phyloP scores from a whole-genome alignment of 1,284 basidiomycete species.

The Laetiporus sulphureus region DNA sequence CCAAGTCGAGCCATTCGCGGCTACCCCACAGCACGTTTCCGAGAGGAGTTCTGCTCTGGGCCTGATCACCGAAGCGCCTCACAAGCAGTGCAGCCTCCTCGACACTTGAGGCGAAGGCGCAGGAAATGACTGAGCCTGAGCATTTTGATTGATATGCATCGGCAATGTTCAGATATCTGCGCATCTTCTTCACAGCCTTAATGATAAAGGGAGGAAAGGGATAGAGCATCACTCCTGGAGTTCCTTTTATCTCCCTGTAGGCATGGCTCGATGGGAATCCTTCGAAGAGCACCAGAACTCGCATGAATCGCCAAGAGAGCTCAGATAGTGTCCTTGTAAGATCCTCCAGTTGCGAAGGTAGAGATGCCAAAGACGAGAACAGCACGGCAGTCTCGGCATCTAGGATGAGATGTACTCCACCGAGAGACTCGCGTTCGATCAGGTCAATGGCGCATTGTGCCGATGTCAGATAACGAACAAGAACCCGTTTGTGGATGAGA shows the following conservation, averaged over 20 bases:
- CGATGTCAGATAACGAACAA: constrained; percentile 44
- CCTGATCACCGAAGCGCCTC: constrained; percentile 50
- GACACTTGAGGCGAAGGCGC: constrained; percentile 56
- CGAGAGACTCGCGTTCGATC: constrained; percentile 52
- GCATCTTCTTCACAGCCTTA: constrained; percentile 58
- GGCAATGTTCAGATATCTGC: constrained; percentile 51
- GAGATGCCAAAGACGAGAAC: constrained; percentile 46
- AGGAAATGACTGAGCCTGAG: constrained; percentile 32
- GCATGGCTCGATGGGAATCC: constrained; percentile 46
- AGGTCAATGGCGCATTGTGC: constrained; percentile 42
- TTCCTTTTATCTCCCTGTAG: constrained; percentile 18
- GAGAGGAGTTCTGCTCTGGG: constrained; percentile 36
- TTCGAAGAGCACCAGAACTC: constrained; percentile 56
- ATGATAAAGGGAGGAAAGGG: constrained; percentile 56
- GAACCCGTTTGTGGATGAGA: constrained; percentile 56
- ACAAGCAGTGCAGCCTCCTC: constrained; percentile 47
- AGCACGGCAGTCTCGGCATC: constrained; percentile 53
- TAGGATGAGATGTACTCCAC: constrained; percentile 49
- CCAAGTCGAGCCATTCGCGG: constrained; percentile 52
- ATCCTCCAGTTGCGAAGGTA: constrained; percentile 42
- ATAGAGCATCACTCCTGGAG: constrained; percentile 22
- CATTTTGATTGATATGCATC: constrained; percentile 48
- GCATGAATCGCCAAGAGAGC: constrained; percentile 53
- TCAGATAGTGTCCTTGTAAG: constrained; percentile 33
- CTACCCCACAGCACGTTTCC: constrained; percentile 47